Evolutionary conservation across 306 rosid genomes (phyloP).

Genomic region (Canavalia ensiformis): DNA sequence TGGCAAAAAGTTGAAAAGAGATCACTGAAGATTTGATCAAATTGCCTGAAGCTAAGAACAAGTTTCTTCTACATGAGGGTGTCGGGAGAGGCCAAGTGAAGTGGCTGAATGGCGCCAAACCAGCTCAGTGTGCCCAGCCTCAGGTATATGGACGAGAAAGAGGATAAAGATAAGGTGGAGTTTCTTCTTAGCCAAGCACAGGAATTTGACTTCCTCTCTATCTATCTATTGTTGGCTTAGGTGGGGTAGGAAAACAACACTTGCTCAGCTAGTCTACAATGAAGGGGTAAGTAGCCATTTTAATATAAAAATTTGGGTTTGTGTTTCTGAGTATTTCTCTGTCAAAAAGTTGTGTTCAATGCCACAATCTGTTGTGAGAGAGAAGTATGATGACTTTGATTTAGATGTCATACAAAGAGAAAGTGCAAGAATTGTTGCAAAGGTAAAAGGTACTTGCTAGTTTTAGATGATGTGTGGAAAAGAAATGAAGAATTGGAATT

Average conservation of each 20-base stretch:
- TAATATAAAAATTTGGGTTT: not conserved
- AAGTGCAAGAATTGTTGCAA: not conserved
- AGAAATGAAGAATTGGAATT: not conserved
- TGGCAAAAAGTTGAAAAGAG: not conserved
- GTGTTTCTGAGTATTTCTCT: slow-evolving; percentile 12
- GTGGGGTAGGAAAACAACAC: not conserved
- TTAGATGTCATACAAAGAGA: not conserved
- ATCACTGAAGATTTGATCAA: not conserved
- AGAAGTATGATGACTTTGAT: not conserved
- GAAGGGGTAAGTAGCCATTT: not conserved
- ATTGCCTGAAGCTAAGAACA: not conserved
- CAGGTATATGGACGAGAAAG: not conserved
- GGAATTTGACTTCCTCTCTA: not conserved
- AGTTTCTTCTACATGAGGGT: not conserved
- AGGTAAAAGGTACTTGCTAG: slow-evolving; percentile 2
- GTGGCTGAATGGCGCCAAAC: slow-evolving; percentile 10
- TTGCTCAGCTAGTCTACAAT: slow-evolving; percentile 18
- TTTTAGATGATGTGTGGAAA: slow-evolving; percentile 21
- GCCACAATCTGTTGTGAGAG: not conserved
- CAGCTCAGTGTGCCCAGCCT: not conserved
- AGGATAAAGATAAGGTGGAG: not conserved
- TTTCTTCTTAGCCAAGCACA: not conserved
- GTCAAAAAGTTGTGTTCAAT: not conserved
- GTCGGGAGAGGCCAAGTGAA: not conserved
- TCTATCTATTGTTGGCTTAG: not conserved